Percentiles rank a stretch among this genome's conserved stretches.
Conservation (phyloP, 108 stramenopile genomes). For the Cyclotella sp. region DNA sequence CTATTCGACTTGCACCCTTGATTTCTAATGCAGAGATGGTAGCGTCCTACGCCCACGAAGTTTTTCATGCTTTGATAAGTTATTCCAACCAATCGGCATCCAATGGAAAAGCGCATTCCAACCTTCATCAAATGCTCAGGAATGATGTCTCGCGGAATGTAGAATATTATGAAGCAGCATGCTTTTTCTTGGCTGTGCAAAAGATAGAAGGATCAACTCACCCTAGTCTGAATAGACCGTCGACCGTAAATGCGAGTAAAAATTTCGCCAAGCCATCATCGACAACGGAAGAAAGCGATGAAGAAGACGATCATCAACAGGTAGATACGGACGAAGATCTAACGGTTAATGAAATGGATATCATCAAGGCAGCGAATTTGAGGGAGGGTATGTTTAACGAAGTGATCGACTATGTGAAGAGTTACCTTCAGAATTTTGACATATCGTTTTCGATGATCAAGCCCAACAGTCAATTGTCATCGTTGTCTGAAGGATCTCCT, state of each 20-base stretch:
- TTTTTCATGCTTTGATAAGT: conserved; percentile 25
- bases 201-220: conserved; percentile 37
- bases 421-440: conserved; percentile 20
- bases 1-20: conserved; percentile 39
- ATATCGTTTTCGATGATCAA: conserved; percentile 1
- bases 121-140: not conserved
- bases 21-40: conserved; percentile 44
- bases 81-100: not conserved
- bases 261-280: not conserved
- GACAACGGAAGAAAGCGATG: conserved; percentile 13
- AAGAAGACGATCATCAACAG: conserved; percentile 25
- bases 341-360: conserved; percentile 30
- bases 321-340: conserved; percentile 40
- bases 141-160: conserved; percentile 49
- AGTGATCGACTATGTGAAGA: conserved; percentile 18
- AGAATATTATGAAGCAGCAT: conserved; percentile 67
- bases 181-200: conserved; percentile 61
- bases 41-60: conserved; percentile 21
- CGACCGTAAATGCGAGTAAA: not conserved
- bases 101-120: not conserved
- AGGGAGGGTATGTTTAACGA: conserved; percentile 38
- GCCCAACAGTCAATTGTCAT: not conserved
- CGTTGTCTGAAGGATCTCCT: not conserved
- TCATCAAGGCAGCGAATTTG: conserved; percentile 38
- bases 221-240: conserved; percentile 7